Evolutionary conservation across 768 basidiomycete genomes (phyloP), one percentile per base, ranked within the genome.

Genomic region (Ramaria sp.): DNA sequence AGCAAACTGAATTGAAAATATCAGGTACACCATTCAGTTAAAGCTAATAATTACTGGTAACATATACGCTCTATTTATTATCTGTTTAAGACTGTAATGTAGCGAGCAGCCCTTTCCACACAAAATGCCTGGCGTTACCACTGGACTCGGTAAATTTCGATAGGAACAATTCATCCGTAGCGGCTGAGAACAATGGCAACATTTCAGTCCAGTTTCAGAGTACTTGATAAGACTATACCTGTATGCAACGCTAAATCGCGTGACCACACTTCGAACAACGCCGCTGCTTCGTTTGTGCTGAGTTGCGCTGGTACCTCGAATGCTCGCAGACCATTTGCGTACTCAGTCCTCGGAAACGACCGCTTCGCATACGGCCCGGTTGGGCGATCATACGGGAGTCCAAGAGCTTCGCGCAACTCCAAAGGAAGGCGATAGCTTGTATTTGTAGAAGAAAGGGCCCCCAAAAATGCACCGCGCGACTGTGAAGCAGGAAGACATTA

Each of bases 61-160:
- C n/a, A n/a, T n/a, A n/a, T n/a, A n/a, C n/a, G n/a, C n/a, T n/a
- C n/a, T n/a, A n/a, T n/a, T n/a, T n/a, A n/a, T n/a, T n/a, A n/a
- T n/a, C n/a, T 27, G 3, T 27, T 27, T 27, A 27, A 27, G 27
- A 27, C 33, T 60, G 49, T 45, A 66, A 38, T 7, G 66, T 60
- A 17, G 55, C 51, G 9, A 60, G 64, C 51, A 87, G 63, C 1
- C 83, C 84, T 51, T 78, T 80, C 78, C 79, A 80, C 41, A 88
- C 84, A 62, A 94, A 90, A 57, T 86, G 82, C 59, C 85, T 74
- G 12, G 90, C 75, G 67, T 92, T 92, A 43, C 91, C 91, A 54
- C 76, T 77, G 7, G 85, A 78, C 63, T 90, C 86, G 1, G 80
- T 78, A 61, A 87, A 91, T 67, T 88, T 90, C 10, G 82, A 71